Conservation (phyloP, 352 stramenopile genomes). For the Globisporangium nodosum region DNA sequence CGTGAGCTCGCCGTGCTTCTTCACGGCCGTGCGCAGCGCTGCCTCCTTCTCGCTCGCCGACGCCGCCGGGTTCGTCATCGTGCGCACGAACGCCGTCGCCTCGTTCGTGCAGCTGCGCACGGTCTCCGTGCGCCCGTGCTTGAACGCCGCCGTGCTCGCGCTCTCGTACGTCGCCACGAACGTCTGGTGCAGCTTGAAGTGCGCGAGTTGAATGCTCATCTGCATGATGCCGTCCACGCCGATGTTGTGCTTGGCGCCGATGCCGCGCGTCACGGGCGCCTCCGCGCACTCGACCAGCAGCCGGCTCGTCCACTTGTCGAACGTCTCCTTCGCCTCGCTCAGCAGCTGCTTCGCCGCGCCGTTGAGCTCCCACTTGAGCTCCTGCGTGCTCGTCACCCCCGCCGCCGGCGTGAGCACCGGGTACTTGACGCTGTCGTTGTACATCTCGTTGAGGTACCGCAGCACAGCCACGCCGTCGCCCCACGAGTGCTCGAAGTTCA, state of each 20-base stretch:
- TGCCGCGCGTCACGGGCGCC: slow-evolving; percentile 59
- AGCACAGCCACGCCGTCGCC: slow-evolving; percentile 86
- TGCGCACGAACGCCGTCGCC: slow-evolving; percentile 63
- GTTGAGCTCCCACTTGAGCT: slow-evolving; percentile 63
- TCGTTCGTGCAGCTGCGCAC: slow-evolving; percentile 88
- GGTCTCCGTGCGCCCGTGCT: slow-evolving; percentile 88
- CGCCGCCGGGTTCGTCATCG: slow-evolving; percentile 53
- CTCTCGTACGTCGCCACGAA: slow-evolving; percentile 88
- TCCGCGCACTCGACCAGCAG: slow-evolving; percentile 72
- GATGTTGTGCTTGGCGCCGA: slow-evolving; percentile 66
- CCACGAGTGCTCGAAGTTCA: slow-evolving; percentile 92
- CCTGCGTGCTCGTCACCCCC: slow-evolving; percentile 16
- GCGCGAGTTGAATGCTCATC: slow-evolving; percentile 88
- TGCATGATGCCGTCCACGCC: slow-evolving; percentile 89
- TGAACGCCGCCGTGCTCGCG: slow-evolving; percentile 88
- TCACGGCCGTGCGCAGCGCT: slow-evolving; percentile 64
- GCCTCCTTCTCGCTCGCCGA: slow-evolving; percentile 56
- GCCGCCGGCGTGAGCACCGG: slow-evolving; percentile 41
- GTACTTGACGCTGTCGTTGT: slow-evolving; percentile 74
- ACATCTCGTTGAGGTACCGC: slow-evolving; percentile 87
- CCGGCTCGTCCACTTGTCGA: slow-evolving; percentile 53
- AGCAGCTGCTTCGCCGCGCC: slow-evolving; percentile 54
- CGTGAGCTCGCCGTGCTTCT: slow-evolving; percentile 85
- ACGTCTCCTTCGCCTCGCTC: slow-evolving; percentile 60
- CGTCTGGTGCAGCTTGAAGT: slow-evolving; percentile 75